Percentiles rank a stretch among this genome's conserved stretches.
These are phyloP conservation scores for Skeletonema grethae DNA, from an alignment of 108 stramenopile species.

Conservation along the genomic window DNA sequence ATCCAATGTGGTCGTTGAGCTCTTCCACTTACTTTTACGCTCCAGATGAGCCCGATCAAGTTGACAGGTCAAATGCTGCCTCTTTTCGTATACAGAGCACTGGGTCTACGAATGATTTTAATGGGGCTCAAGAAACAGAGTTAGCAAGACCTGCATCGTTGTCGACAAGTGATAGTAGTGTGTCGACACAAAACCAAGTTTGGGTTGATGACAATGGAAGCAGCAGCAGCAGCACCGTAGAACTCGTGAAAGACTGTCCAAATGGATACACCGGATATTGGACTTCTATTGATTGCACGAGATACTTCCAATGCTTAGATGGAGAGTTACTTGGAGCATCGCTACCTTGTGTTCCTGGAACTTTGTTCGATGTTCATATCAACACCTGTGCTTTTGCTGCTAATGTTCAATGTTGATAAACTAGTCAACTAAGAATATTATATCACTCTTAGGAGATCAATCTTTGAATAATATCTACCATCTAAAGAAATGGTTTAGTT, in stretches of 20 bases:
- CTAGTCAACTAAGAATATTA: not conserved
- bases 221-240: not conserved
- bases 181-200: not conserved
- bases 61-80: constrained; percentile 23
- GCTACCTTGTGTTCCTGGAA: constrained; percentile 40
- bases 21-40: constrained; percentile 25
- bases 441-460: not conserved
- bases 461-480: not conserved
- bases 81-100: constrained; percentile 4
- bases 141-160: constrained; percentile 1
- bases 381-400: constrained; percentile 25
- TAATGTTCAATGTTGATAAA: constrained; percentile 19
- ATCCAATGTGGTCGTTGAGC: constrained; percentile 26
- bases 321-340: constrained; percentile 22
- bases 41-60: constrained; percentile 29
- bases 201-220: constrained; percentile 1
- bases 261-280: constrained; percentile 22
- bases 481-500: not conserved
- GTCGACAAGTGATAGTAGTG: not conserved
- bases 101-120: constrained; percentile 16
- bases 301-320: constrained; percentile 28
- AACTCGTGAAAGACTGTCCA: constrained; percentile 20
- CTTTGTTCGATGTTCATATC: constrained; percentile 44
- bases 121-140: constrained; percentile 9
- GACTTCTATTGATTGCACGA: constrained; percentile 18